These are phyloP conservation scores for Pseudotulostoma volvatum DNA, from an alignment of 495 filamentous ascomycete genomes.

Conservation along the genomic window DNA sequence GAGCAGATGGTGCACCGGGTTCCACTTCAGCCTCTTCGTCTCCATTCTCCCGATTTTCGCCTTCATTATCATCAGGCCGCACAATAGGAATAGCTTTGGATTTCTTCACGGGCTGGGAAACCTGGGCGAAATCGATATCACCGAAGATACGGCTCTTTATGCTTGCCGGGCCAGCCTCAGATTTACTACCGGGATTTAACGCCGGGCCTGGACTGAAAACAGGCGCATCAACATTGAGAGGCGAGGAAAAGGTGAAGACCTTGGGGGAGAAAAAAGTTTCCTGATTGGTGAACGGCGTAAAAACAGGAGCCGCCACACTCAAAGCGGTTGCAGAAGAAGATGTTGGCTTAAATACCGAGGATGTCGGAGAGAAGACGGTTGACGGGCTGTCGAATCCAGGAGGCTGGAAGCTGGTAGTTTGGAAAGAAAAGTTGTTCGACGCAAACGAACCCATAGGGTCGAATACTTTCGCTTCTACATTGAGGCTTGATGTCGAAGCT, in stretches of 20 bases:
- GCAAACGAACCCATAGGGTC: slow-evolving; percentile 50
- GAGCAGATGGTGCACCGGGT: slow-evolving; percentile 18
- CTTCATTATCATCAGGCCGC: slow-evolving; percentile 37
- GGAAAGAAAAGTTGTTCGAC: slow-evolving; percentile 40
- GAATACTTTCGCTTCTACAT: slow-evolving; percentile 79
- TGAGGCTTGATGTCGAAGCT: slow-evolving; percentile 59
- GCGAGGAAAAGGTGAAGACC: slow-evolving; percentile 53
- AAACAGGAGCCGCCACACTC: slow-evolving; percentile 53
- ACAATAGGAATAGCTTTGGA: slow-evolving; percentile 76
- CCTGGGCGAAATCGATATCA: slow-evolving; percentile 50
- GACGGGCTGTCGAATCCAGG: slow-evolving; percentile 12
- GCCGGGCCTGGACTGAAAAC: slow-evolving; percentile 50
- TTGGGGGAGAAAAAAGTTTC: slow-evolving; percentile 8
- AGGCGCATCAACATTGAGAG: slow-evolving; percentile 70
- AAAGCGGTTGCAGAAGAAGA: slow-evolving; percentile 21
- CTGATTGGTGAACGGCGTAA: slow-evolving; percentile 36
- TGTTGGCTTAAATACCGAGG: slow-evolving; percentile 16
- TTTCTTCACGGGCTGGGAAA: slow-evolving; percentile 44
- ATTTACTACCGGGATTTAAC: slow-evolving; percentile 11
- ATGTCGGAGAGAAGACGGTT: slow-evolving; percentile 6
- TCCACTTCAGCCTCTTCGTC: slow-evolving; percentile 24
- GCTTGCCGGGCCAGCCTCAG: slow-evolving; percentile 12
- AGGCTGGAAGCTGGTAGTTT: slow-evolving; percentile 38
- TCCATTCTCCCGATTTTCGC: slow-evolving; percentile 28
- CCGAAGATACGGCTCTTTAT: slow-evolving; percentile 49